phyloP scores from a whole-genome alignment of 2,329 filamentous ascomycete genomes.

The Dendryphion nanum region DNA sequence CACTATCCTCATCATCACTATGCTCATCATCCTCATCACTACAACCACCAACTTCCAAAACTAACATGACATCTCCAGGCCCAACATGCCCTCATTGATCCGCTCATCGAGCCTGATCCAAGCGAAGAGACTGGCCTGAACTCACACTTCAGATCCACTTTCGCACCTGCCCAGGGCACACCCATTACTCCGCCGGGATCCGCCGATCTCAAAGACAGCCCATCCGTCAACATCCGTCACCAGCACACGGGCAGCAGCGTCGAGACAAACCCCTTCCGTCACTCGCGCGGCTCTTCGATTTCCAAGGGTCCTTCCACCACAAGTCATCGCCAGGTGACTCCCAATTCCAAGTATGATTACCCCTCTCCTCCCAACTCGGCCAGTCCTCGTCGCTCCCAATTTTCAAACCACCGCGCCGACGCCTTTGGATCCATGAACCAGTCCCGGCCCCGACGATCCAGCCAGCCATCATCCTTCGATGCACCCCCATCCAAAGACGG shows the following conservation, averaged over 20 bases:
- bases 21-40: no score
- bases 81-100: slow-evolving; percentile 66
- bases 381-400: slow-evolving; percentile 48
- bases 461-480: slow-evolving; percentile 25
- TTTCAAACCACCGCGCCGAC: slow-evolving; percentile 32
- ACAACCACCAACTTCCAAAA: background rate
- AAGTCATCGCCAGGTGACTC: slow-evolving; percentile 1
- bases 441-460: slow-evolving; percentile 33
- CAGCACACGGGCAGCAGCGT: slow-evolving; percentile 40
- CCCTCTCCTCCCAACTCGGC: slow-evolving; percentile 56
- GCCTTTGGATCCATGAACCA: slow-evolving; percentile 30
- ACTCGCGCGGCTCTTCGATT: slow-evolving; percentile 28
- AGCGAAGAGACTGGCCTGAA: slow-evolving; percentile 66
- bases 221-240: slow-evolving; percentile 23
- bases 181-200: slow-evolving; percentile 31
- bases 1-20: no score
- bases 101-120: slow-evolving; percentile 66
- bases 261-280: slow-evolving; percentile 46
- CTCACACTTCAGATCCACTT: slow-evolving; percentile 53
- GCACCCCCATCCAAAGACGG: slow-evolving; percentile 20
- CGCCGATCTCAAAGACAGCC: slow-evolving; percentile 26
- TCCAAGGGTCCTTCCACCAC: slow-evolving; percentile 17
- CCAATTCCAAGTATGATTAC: slow-evolving; percentile 31
- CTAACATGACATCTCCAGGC: no score
- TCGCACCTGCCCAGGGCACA: slow-evolving; percentile 27